A percentile compares a stretch with the other conserved stretches of the same genome.
These are phyloP conservation scores for Cajanus cajan DNA, from an alignment of 306 rosid species.

Conservation along the genomic window DNA sequence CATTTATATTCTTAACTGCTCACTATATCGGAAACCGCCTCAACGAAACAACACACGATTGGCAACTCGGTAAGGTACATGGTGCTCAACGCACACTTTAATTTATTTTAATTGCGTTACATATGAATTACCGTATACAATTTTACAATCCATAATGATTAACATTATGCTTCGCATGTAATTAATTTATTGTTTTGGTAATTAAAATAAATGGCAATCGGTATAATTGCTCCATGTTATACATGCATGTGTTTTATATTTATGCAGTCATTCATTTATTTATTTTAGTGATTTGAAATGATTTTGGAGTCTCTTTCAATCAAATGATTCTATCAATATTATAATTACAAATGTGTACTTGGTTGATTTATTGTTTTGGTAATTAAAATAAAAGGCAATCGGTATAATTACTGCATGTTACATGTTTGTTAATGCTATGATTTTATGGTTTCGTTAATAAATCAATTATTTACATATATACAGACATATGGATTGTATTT, in stretches of 20 bases:
- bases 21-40: no score
- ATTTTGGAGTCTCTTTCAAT: no score
- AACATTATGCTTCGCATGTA: not conserved
- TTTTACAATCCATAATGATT: not conserved
- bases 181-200: not conserved
- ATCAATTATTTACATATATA: not conserved
- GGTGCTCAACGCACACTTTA: not conserved
- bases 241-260: no score
- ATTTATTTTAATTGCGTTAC: not conserved
- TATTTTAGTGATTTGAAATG: no score
- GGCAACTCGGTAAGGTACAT: slow-evolving; percentile 9
- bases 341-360: no score
- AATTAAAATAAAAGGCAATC: not conserved
- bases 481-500: not conserved
- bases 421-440: not conserved
- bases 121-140: not conserved
- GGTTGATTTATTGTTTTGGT: no score
- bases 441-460: not conserved
- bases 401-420: not conserved
- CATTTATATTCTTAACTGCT: not conserved
- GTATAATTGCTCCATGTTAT: not conserved
- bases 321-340: no score
- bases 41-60: not conserved
- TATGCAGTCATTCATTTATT: no score
- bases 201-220: not conserved